A percentile compares a stretch with the other conserved stretches of the same genome.
Evolutionary conservation across 306 rosid genomes (phyloP).

Genomic region (Malus orientalis): DNA sequence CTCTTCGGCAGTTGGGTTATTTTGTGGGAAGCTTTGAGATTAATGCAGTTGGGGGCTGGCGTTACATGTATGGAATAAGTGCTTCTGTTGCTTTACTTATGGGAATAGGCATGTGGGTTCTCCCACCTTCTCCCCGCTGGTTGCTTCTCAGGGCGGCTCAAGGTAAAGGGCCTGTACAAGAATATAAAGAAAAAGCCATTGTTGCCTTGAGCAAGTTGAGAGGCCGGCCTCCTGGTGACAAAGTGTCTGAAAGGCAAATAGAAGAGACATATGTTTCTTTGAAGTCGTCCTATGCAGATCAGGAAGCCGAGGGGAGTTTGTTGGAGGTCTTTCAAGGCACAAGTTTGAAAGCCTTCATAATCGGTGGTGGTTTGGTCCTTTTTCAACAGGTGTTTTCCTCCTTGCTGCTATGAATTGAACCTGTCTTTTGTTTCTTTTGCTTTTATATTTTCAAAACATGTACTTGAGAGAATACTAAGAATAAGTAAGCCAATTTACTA

Average conservation of each 20-base stretch:
- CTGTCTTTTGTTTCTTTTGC: background rate
- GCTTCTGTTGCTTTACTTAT: constrained; percentile 77
- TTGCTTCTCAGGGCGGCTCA: constrained; percentile 92
- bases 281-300: constrained; percentile 60
- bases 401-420: constrained; percentile 2
- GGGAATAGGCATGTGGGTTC: constrained; percentile 81
- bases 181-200: constrained; percentile 63
- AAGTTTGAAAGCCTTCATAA: constrained; percentile 76
- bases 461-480: constrained; percentile 17
- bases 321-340: constrained; percentile 94
- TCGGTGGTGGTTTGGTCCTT: constrained; percentile 87
- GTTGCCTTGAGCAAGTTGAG: constrained; percentile 63
- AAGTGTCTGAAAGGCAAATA: constrained; percentile 68
- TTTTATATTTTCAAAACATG: constrained; percentile 11
- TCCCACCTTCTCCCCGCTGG: constrained; percentile 94
- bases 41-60: constrained; percentile 78
- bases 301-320: constrained; percentile 76
- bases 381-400: constrained; percentile 77
- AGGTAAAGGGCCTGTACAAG: constrained; percentile 72
- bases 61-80: constrained; percentile 85
- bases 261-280: constrained; percentile 65
- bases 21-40: constrained; percentile 87
- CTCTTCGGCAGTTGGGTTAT: constrained; percentile 67
- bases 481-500: constrained; percentile 23
- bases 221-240: constrained; percentile 75